These are phyloP conservation scores for Phytopythium oedochilum DNA, from an alignment of 352 stramenopile genomes.

Conservation along the genomic window DNA sequence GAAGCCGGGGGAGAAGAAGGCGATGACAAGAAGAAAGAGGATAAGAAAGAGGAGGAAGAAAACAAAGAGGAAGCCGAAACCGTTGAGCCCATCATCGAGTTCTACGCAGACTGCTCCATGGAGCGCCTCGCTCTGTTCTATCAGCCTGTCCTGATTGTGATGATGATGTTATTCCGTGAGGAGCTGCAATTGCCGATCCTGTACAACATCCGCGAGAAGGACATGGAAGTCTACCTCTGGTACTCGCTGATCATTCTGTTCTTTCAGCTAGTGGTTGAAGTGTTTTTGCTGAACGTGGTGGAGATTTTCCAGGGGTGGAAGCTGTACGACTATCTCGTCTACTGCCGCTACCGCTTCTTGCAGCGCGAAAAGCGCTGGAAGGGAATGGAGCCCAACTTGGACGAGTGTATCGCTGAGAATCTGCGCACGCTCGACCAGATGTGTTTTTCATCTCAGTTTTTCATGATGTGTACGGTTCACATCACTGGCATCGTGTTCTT, in stretches of 20 bases:
- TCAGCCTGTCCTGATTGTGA: slow-evolving; percentile 91
- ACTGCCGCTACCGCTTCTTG: slow-evolving; percentile 93
- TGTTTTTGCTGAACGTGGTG: slow-evolving; percentile 95
- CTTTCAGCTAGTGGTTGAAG: slow-evolving; percentile 93
- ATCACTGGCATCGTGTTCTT: slow-evolving; percentile 95
- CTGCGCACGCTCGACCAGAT: slow-evolving; percentile 95
- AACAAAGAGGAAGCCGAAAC: slow-evolving; percentile 81
- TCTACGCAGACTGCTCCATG: slow-evolving; percentile 89
- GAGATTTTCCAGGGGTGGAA: slow-evolving; percentile 98
- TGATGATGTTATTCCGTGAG: slow-evolving; percentile 95
- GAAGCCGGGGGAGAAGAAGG: slow-evolving; percentile 2
- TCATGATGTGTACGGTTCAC: slow-evolving; percentile 95
- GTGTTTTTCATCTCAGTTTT: slow-evolving; percentile 98
- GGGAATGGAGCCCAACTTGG: slow-evolving; percentile 92
- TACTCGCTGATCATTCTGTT: slow-evolving; percentile 95
- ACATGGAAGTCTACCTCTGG: slow-evolving; percentile 97
- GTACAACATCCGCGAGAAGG: slow-evolving; percentile 96
- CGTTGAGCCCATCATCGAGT: slow-evolving; percentile 96
- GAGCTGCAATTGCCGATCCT: slow-evolving; percentile 91
- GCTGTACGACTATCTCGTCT: slow-evolving; percentile 97
- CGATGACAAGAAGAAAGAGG: slow-evolving; percentile 30
- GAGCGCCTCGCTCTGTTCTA: slow-evolving; percentile 93
- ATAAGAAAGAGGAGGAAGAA: slow-evolving; percentile 38
- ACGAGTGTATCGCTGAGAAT: slow-evolving; percentile 97
- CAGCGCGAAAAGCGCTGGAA: slow-evolving; percentile 97